A percentile compares a stretch with the other conserved stretches of the same genome.
Conservation (phyloP, 768 basidiomycete species). For the Tylopilus plumbeoviolaceoides region DNA sequence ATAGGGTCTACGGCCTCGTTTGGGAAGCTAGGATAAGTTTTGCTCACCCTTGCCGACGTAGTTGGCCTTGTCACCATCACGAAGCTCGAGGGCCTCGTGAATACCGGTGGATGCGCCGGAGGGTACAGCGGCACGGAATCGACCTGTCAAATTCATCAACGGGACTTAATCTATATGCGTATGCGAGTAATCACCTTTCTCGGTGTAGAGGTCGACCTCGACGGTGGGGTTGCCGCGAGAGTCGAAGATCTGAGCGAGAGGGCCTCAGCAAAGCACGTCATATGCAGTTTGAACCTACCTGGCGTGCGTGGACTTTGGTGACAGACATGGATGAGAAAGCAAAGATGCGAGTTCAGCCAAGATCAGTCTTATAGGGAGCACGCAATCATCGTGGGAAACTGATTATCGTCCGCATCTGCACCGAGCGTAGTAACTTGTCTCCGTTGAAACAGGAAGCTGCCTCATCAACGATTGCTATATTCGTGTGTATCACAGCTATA, state of each 20-base stretch:
- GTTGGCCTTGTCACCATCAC: conserved; percentile 88
- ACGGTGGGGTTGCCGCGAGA: conserved; percentile 98
- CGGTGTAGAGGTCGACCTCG: conserved; percentile 87
- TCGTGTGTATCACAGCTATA: conserved; percentile 9
- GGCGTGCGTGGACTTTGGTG: conserved; percentile 88
- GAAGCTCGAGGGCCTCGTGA: conserved; percentile 98
- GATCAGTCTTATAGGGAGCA: conserved; percentile 22
- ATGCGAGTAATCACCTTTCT: conserved; percentile 56
- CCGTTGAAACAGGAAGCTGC: neutral
- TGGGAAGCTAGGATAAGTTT: neutral
- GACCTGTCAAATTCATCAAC: conserved; percentile 49
- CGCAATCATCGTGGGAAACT: conserved; percentile 30
- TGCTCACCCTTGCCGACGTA: conserved; percentile 92
- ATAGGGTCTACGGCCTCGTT: neutral
- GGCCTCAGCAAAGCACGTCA: conserved; percentile 9
- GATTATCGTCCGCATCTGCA: conserved; percentile 37
- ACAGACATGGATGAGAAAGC: conserved; percentile 71
- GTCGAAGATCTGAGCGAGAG: conserved; percentile 82
- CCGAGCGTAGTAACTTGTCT: no score
- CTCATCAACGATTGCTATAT: conserved; percentile 1
- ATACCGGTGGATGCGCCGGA: conserved; percentile 98
- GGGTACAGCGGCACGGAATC: conserved; percentile 91
- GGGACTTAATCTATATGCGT: conserved; percentile 3
- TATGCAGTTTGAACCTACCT: conserved; percentile 46
- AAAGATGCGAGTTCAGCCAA: conserved; percentile 10